A percentile compares a stretch with the other conserved stretches of the same genome.
phyloP scores from a whole-genome alignment of 768 basidiomycete species.

The Kwoniella botswanensis region DNA sequence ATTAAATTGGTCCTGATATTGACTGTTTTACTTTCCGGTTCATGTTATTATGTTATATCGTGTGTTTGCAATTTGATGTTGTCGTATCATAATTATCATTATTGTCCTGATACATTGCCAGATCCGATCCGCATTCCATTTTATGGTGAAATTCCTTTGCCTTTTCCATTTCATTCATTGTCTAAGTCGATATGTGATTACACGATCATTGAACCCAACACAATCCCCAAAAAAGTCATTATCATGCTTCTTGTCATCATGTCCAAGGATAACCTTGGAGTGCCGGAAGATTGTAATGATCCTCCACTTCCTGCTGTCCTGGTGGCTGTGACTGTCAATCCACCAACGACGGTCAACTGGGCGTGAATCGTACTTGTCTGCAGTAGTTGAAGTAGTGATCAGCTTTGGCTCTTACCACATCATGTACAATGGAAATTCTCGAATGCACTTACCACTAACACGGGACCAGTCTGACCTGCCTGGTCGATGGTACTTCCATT shows the following conservation, averaged over 20 bases:
- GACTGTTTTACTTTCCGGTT: background rate
- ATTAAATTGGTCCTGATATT: too few species aligned
- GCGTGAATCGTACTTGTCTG: slow-evolving; percentile 21
- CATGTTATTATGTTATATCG: background rate
- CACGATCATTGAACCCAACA: background rate
- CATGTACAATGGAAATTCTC: too few species aligned
- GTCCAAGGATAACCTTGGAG: background rate
- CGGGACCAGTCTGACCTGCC: slow-evolving; percentile 4
- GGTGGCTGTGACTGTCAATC: slow-evolving; percentile 8
- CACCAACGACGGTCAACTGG: slow-evolving; percentile 20
- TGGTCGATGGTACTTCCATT: slow-evolving; percentile 2
- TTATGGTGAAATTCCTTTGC: too few species aligned
- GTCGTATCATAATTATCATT: background rate
- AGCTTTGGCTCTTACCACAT: too few species aligned
- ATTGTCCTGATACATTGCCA: background rate
- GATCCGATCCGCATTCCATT: too few species aligned
- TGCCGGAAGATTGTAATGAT: background rate
- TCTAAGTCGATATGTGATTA: background rate
- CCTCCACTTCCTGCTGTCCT: slow-evolving; percentile 19
- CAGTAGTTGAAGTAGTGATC: too few species aligned
- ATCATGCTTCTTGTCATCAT: background rate
- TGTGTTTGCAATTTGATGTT: too few species aligned
- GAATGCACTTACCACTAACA: slow-evolving; percentile 11
- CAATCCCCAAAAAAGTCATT: background rate
- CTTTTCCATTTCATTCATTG: background rate